These are phyloP conservation scores for Helminthosporium solani DNA, from an alignment of 2,329 filamentous ascomycete genomes.

Conservation along the genomic window DNA sequence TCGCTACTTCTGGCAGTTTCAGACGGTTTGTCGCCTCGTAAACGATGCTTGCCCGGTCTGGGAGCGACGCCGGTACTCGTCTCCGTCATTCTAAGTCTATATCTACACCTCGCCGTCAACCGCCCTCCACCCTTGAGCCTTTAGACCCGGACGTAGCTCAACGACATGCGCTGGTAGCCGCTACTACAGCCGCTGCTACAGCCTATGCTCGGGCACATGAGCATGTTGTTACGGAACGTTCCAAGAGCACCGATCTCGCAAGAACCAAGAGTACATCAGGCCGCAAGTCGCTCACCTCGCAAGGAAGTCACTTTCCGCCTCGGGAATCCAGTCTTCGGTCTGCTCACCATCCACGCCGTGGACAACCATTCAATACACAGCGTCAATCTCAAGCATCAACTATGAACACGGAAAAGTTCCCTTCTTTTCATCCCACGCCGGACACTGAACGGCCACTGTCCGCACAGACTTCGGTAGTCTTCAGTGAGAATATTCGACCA, in stretches of 20 bases:
- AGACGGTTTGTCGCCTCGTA: not conserved
- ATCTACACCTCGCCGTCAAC: conserved; percentile 31
- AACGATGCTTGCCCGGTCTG: conserved; percentile 38
- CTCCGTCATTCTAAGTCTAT: conserved; percentile 42
- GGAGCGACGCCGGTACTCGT: conserved; percentile 40
- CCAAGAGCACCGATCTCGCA: conserved; percentile 20
- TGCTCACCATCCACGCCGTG: conserved; percentile 14
- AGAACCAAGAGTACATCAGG: conserved; percentile 39
- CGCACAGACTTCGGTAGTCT: conserved; percentile 22
- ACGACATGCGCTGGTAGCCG: conserved; percentile 42
- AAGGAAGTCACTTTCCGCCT: conserved; percentile 42
- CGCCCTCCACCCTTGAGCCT: conserved; percentile 15
- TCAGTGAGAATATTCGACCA: conserved; percentile 28
- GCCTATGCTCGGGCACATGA: conserved; percentile 38
- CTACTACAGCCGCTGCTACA: conserved; percentile 39
- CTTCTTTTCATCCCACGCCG: conserved; percentile 19
- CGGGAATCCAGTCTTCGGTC: conserved; percentile 34
- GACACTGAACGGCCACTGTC: conserved; percentile 15
- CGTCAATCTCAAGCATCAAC: conserved; percentile 13
- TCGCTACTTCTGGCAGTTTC: not conserved
- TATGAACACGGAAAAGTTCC: conserved; percentile 22
- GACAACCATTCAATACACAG: conserved; percentile 11
- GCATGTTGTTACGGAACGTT: conserved; percentile 16
- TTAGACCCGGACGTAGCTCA: conserved; percentile 31
- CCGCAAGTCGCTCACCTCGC: conserved; percentile 32